Percentiles rank a stretch among this genome's conserved stretches.
Conservation (phyloP, 2,329 filamentous ascomycete genomes). For the Blastomyces emzantsi region DNA sequence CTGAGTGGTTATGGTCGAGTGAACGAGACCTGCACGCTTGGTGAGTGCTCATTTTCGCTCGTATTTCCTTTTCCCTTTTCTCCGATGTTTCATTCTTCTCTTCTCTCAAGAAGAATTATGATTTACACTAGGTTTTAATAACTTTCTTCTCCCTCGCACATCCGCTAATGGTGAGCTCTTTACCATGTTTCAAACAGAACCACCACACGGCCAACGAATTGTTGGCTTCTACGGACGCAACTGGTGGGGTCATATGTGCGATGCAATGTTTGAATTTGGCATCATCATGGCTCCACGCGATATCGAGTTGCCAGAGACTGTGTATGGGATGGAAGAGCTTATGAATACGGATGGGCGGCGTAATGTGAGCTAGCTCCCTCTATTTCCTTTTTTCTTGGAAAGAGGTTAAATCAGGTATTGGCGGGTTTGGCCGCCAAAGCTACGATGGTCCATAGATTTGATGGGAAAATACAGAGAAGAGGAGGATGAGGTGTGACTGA, state of each 20-base stretch:
- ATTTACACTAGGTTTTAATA: not conserved
- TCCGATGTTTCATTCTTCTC: not conserved
- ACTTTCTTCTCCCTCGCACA: not conserved
- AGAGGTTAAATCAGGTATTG: not conserved
- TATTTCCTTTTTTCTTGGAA: not conserved
- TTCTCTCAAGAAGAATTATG: not conserved
- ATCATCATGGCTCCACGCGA: conserved; percentile 39
- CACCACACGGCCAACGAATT: conserved; percentile 31
- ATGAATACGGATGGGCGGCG: conserved; percentile 6
- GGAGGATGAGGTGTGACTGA: not conserved
- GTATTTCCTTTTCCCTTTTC: not conserved
- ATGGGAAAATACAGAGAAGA: not conserved
- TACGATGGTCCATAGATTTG: not conserved
- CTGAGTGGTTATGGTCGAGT: not conserved
- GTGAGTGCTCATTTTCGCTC: conserved; percentile 2
- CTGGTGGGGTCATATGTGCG: conserved; percentile 16
- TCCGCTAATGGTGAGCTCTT: not conserved
- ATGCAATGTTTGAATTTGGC: conserved; percentile 36
- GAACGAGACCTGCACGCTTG: not conserved
- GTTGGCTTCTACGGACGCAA: conserved; percentile 42
- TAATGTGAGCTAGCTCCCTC: conserved; percentile 1
- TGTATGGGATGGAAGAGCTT: conserved; percentile 39
- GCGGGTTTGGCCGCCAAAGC: not conserved
- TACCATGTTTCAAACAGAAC: conserved; percentile 13
- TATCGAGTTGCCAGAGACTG: conserved; percentile 30